Base-by-base conservation (phyloP, 805 yeast species). In the Myxozyma neglecta region DNA sequence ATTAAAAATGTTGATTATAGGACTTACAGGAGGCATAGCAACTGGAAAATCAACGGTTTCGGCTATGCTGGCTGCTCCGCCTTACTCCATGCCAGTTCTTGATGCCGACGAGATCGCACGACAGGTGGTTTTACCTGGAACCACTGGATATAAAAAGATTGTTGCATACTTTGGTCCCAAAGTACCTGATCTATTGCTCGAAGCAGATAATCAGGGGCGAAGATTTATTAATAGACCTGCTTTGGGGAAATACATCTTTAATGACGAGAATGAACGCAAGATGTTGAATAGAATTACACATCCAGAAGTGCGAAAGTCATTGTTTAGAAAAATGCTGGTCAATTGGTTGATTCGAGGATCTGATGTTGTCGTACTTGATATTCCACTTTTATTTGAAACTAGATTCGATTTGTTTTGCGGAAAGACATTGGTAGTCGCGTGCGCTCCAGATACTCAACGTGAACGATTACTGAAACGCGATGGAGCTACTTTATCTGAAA, bases 1-100 rank as follows among this genome's bases (percentile, higher is more conserved):
- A 24, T 24, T 34, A 11, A 39, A 18, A 42, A 93, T 94, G 99
- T 81, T 94, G 49, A 81, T 94, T 37, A 82, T 94, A 6, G 99
- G 99, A 0, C 81, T 94, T n/a, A 94, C 99, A 0, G 99, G 99
- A 1, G 97, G 97, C 1, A 94, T 94, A 53, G 97, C 97, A 5
- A 82, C 94, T n/a, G 99, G 99, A 2, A 94, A 94, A 71, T 87
- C 96, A 18, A 93, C 98, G 0, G 97, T 89, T 0, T 89, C 97
- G 0, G 71, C 76, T 16, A 73, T 82, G 40, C 75, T 94, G 10
- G 46, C 59, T 9, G 29, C 60, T 18, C 59, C 60, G 36, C 66
- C 68, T 6, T 80, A 85, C 70, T 71, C 77, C 1, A 61, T 88
- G 5, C 80, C 87, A 0, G 74, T 94, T 1, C 80, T 94, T 0